These are phyloP conservation scores for Calonectria honghensis DNA, from an alignment of 2,329 filamentous ascomycete genomes.

Conservation along the genomic window DNA sequence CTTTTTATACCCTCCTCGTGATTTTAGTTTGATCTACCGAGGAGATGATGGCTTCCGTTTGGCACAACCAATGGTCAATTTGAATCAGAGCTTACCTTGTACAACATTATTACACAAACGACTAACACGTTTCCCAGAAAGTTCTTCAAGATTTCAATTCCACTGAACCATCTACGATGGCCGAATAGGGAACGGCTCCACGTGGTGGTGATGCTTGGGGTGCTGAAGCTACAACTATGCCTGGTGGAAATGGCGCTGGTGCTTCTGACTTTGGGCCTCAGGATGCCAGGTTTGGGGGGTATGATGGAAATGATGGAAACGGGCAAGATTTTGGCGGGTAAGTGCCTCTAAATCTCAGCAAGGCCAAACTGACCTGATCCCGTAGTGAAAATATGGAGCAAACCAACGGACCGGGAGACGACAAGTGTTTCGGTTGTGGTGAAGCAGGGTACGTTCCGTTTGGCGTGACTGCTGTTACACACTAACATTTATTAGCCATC, in stretches of 20 bases:
- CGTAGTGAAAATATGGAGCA: slow-evolving; percentile 26
- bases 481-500: slow-evolving; percentile 53
- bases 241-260: slow-evolving; percentile 19
- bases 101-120: not conserved
- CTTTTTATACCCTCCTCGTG: not conserved
- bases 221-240: not conserved
- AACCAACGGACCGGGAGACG: slow-evolving; percentile 43
- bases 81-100: not conserved
- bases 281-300: not conserved
- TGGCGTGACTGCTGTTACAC: not conserved
- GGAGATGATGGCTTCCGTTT: too few species aligned
- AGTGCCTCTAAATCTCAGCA: not conserved
- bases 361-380: not conserved
- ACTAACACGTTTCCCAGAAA: not conserved
- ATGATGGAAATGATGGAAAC: not conserved
- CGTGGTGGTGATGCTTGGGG: slow-evolving; percentile 31
- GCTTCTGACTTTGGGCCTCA: not conserved
- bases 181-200: slow-evolving; percentile 32
- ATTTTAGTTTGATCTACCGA: not conserved
- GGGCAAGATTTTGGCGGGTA: slow-evolving; percentile 13
- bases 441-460: slow-evolving; percentile 57
- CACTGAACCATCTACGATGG: slow-evolving; percentile 30
- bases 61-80: not conserved
- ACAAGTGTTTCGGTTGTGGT: slow-evolving; percentile 62
- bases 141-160: not conserved